Evolutionary conservation across 371 early-diverging fungal species (phyloP), one percentile per base, ranked within the genome.

Genomic region (Funneliformis caledonium): DNA sequence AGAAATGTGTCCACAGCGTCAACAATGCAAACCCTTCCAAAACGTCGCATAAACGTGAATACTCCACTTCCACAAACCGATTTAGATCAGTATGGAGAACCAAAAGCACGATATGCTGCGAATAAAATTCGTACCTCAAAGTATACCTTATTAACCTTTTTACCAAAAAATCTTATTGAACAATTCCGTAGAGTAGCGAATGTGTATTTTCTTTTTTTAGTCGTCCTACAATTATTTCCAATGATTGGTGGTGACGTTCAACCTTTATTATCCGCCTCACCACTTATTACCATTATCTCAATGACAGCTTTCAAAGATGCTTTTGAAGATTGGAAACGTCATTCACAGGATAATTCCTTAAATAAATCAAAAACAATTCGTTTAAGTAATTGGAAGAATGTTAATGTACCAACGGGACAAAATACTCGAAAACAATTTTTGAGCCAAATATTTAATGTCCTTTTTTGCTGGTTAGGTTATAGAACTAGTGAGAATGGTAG

Each of bases 171-270:
- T 85, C 81, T 99, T 50, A 97, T 95, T 85, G 97, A 96, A 81
- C 99, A 99, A 88, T 97, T 99, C 82, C 92, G 96, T 4, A 90
- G 95, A 45, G 92, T 95, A 47, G 97, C 97, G 85, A 99, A 99
- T 87, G 87, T 99, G 79, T 99, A 98, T 88, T 99, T 99, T 85
- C 87, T 98, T 72, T 88, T 92, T 77, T 90, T 98, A 87, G 96
- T 98, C 56, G 93, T 98, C 62, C 87, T 99, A 59, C 97, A 99
- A 84, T 82, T 93, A 56, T 88, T 96, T 47, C 94, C 95, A 22
- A 85, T 90, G 60, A 97, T 97, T 85, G 90, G 90, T 26, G 90
- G 93, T 73, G 93, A 92, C 50, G 87, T 37, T 59, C 90, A 86
- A 37, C 93, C 86, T 75, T 87, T 89, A 62, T 85, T 99, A 68